A percentile compares a stretch with the other conserved stretches of the same genome.
These are phyloP conservation scores for Bryum argenteum DNA, from an alignment of 225 moss, liverwort and hornwort species.

Conservation along the genomic window DNA sequence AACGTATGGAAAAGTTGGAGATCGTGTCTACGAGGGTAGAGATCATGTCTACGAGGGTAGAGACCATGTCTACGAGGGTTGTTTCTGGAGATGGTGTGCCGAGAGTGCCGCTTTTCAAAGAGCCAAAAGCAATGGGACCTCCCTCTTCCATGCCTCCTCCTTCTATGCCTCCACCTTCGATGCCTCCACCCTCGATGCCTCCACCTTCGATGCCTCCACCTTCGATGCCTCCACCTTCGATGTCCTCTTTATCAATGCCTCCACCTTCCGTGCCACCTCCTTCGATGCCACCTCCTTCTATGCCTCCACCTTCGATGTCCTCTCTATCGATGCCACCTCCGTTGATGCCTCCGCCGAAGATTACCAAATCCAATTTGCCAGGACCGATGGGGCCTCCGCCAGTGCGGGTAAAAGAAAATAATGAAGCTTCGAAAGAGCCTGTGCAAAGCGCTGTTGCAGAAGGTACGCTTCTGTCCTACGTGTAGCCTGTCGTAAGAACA, in stretches of 20 bases:
- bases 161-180: slow-evolving; percentile 32
- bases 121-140: slow-evolving; percentile 37
- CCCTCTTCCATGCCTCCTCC: slow-evolving; percentile 34
- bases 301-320: slow-evolving; percentile 30
- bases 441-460: slow-evolving; percentile 21
- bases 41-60: not conserved
- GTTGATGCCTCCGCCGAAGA: slow-evolving; percentile 33
- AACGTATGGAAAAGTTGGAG: not conserved
- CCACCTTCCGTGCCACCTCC: slow-evolving; percentile 33
- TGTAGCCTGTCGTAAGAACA: not conserved
- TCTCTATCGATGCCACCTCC: slow-evolving; percentile 31
- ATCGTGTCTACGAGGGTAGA: not conserved
- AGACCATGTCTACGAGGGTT: not conserved
- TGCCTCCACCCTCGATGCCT: slow-evolving; percentile 30
- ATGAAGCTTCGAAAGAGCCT: slow-evolving; percentile 34
- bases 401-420: slow-evolving; percentile 32
- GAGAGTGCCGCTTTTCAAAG: slow-evolving; percentile 26
- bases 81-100: slow-evolving; percentile 14
- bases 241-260: no score
- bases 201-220: slow-evolving; percentile 34
- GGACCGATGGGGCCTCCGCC: slow-evolving; percentile 54
- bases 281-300: slow-evolving; percentile 26
- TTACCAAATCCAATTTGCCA: slow-evolving; percentile 37
- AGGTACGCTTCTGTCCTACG: slow-evolving; percentile 28
- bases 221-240: slow-evolving; percentile 19